These are phyloP conservation scores for Aspergillus arachidicola DNA, from an alignment of 2,329 filamentous ascomycete species.

Conservation along the genomic window DNA sequence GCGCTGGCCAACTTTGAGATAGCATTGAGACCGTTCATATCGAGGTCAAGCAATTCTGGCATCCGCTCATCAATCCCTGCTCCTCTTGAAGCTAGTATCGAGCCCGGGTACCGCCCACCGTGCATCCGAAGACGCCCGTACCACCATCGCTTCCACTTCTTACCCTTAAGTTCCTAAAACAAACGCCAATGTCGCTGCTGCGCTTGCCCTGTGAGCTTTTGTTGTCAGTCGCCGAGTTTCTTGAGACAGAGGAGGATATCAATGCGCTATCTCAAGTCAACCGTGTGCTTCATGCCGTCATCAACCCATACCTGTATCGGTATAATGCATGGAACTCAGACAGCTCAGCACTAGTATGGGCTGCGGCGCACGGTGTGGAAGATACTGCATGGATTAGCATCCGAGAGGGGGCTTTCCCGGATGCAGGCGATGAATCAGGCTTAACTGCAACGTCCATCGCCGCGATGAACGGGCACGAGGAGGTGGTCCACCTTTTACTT, in stretches of 20 bases:
- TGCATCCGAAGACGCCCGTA: neutral
- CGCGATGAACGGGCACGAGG: neutral
- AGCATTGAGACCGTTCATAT: neutral
- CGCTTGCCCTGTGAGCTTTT: constrained; percentile 1
- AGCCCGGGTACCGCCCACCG: neutral
- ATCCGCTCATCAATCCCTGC: neutral
- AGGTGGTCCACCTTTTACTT: neutral
- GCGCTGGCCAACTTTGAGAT: neutral
- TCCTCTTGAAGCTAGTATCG: neutral
- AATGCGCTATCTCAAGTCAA: constrained; percentile 3
- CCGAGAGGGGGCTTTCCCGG: neutral
- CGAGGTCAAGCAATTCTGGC: neutral
- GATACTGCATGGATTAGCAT: neutral
- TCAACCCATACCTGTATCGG: constrained; percentile 5
- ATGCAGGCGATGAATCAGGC: neutral
- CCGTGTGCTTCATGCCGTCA: neutral
- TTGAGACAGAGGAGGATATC: constrained; percentile 1
- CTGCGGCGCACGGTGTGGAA: neutral
- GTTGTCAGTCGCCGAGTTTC: neutral
- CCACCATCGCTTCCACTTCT: neutral
- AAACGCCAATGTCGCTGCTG: constrained; percentile 2
- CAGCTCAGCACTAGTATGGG: constrained; percentile 6
- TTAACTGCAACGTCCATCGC: neutral
- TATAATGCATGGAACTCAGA: neutral
- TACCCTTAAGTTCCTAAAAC: neutral